A percentile compares a stretch with the other conserved stretches of the same genome.
Conservation (phyloP, 805 yeast genomes). For the Komagataella populi region DNA sequence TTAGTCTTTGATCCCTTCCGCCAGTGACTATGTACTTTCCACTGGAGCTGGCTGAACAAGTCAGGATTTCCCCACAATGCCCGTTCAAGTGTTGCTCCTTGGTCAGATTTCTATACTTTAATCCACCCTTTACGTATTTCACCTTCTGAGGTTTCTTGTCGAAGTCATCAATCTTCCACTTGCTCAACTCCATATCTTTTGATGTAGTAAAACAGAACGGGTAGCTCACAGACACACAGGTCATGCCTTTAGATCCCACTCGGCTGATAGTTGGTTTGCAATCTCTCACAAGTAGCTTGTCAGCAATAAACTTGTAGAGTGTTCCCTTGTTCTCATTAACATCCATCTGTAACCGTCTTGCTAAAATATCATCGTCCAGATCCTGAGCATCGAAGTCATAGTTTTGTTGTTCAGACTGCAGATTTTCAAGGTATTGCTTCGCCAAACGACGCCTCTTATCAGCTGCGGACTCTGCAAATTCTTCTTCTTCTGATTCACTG, state of each 20-base stretch:
- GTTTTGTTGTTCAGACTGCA: conserved; percentile 40
- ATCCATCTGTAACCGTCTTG: conserved; percentile 70
- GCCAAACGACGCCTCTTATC: conserved; percentile 92
- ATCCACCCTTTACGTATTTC: conserved; percentile 54
- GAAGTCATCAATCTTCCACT: conserved; percentile 56
- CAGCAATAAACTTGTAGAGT: conserved; percentile 56
- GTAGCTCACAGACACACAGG: conserved; percentile 38
- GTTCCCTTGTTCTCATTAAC: conserved; percentile 85
- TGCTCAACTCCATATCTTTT: conserved; percentile 67
- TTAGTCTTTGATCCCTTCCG: conserved; percentile 67
- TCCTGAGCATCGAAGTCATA: conserved; percentile 80
- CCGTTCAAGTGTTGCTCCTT: conserved; percentile 48
- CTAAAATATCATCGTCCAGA: conserved; percentile 74
- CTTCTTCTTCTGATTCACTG: conserved; percentile 47
- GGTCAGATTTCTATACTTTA: conserved; percentile 24
- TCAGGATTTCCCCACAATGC: conserved; percentile 62
- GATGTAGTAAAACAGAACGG: conserved; percentile 69
- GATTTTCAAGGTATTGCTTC: conserved; percentile 75
- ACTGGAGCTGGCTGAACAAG: conserved; percentile 77
- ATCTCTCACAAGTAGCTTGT: conserved; percentile 27
- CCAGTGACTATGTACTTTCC: conserved; percentile 88
- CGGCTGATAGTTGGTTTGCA: conserved; percentile 32
- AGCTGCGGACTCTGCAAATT: conserved; percentile 63
- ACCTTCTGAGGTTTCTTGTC: conserved; percentile 50
- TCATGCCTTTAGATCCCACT: conserved; percentile 46